These are phyloP conservation scores for Eucalyptus curtisii DNA, from an alignment of 345 rosid species.

Conservation along the genomic window DNA sequence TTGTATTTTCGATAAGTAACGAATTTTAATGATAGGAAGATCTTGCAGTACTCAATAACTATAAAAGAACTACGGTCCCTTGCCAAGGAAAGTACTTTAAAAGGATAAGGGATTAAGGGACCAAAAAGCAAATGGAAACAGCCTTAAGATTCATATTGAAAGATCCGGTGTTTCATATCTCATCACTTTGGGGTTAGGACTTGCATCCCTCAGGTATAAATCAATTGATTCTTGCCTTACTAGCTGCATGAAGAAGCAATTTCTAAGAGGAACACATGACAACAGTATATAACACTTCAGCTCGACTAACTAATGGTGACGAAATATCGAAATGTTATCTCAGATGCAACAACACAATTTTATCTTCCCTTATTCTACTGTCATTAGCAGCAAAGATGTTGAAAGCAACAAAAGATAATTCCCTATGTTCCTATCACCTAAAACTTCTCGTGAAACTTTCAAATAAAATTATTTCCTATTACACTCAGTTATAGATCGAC, in stretches of 20 bases:
- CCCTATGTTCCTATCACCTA: background rate
- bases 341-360: background rate
- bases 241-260: background rate
- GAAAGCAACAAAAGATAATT: background rate
- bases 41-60: background rate
- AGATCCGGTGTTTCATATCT: background rate
- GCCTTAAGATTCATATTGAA: background rate
- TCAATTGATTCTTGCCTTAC: background rate
- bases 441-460: background rate
- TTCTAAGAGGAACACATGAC: background rate
- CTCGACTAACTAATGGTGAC: background rate
- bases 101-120: background rate
- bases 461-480: background rate
- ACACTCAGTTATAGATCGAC: background rate
- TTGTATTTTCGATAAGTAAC: background rate
- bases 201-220: background rate
- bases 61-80: background rate
- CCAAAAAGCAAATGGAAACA: background rate
- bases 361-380: background rate
- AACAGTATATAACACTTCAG: background rate
- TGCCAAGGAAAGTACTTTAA: background rate
- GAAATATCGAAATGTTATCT: background rate
- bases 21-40: background rate
- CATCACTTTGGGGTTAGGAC: background rate
- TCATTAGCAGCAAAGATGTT: background rate